Evolutionary conservation across 2,329 filamentous ascomycete species (phyloP).

Genomic region (Blumeriella jaapii): DNA sequence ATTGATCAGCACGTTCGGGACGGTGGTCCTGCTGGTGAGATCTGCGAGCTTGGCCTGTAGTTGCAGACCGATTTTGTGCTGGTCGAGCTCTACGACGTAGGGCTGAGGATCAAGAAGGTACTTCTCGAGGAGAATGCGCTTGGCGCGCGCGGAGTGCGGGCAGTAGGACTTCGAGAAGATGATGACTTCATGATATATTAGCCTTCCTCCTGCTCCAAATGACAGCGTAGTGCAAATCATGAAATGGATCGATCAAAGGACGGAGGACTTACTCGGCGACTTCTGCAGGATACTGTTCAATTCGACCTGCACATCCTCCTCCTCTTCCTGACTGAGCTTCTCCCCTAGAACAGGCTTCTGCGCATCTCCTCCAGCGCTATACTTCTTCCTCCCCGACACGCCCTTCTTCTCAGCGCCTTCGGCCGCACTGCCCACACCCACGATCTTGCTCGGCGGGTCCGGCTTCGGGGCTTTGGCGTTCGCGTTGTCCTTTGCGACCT

Average conservation of each 20-base stretch:
- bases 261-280: constrained; percentile 55
- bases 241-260: not conserved
- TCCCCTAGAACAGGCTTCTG: constrained; percentile 29
- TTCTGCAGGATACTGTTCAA: constrained; percentile 72
- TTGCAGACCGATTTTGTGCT: constrained; percentile 59
- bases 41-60: constrained; percentile 62
- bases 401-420: constrained; percentile 30
- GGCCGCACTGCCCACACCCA: constrained; percentile 32
- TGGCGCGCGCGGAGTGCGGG: constrained; percentile 74
- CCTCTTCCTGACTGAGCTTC: constrained; percentile 45
- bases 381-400: constrained; percentile 42
- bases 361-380: constrained; percentile 17
- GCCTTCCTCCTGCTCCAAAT: not conserved
- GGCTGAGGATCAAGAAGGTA: constrained; percentile 77
- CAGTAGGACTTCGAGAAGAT: constrained; percentile 96
- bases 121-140: constrained; percentile 69
- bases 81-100: constrained; percentile 82
- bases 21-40: constrained; percentile 71
- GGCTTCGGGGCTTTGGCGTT: constrained; percentile 55
- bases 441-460: constrained; percentile 43
- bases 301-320: constrained; percentile 52
- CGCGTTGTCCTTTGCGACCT: constrained; percentile 55
- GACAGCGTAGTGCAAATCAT: not conserved
- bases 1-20: constrained; percentile 85
- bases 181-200: constrained; percentile 49